Base-by-base conservation (phyloP, 768 basidiomycete species). In the Tylopilus intermedius region DNA sequence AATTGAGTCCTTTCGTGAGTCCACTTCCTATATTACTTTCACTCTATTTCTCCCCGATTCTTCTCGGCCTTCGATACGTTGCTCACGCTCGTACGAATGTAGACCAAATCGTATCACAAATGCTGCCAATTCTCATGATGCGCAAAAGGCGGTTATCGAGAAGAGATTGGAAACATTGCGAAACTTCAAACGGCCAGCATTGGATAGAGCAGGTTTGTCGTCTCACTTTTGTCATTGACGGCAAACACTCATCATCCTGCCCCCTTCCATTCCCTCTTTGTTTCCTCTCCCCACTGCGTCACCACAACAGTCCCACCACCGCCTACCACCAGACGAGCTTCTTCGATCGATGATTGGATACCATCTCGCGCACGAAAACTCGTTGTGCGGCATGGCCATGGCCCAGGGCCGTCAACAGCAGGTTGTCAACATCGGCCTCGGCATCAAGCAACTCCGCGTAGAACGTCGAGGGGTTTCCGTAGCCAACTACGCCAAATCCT, bases 71-170 rank as follows among this genome's bases (percentile, higher is more conserved):
- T 29, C 9, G 30, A 2, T 15, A 24, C 8, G 14, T 37, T 5
- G 8, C 42, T 59, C 15, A 52, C 4, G 8, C 1, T 22, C 10
- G 29, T 47, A 2, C 32, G 27, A 10, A 26, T 30, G 13, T 67
- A 90, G 88, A 86, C 18, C 78, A 80, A 62, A 71, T 86, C 59
- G 82, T 90, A 66, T 82, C 83, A n/a, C 76, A 83, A 58, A 84
- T 90, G 75, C 71, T 90, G 9, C 88, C 88, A 0, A 72, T 90
- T 11, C 81, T 90, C 59, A 89, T 90, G 88, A 90, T 89, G 88
- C 73, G 88, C 13, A 88, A 90, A 66, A 76, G 88, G 50, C 81
- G 88, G 38, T 85, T 90, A 68, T 86, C 88, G 2, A 75, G 86
- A 21, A 70, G 81, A 11, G 82, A 84, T 57, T 90, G 88, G 88